phyloP scores from a whole-genome alignment of 805 yeast genomes.

The Clavispora phyllophila region DNA sequence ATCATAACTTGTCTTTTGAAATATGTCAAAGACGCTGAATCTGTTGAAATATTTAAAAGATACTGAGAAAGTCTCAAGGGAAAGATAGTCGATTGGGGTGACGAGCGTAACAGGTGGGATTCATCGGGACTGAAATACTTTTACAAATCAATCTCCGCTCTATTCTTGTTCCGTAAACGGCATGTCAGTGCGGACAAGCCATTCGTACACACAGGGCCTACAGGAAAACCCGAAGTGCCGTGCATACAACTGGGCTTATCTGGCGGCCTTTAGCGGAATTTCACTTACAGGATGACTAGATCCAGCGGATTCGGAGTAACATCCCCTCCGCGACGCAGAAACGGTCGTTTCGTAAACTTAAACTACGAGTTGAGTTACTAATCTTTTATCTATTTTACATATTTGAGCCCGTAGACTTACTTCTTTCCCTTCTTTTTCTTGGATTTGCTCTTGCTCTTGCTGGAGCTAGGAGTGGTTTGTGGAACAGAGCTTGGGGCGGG shows the following conservation, averaged over 20 bases:
- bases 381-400: background rate
- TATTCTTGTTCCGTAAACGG: background rate
- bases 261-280: background rate
- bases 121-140: background rate
- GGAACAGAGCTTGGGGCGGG: slow-evolving; percentile 18
- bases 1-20: slow-evolving; percentile 13
- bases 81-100: background rate
- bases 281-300: background rate
- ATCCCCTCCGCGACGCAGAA: background rate
- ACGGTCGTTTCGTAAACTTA: background rate
- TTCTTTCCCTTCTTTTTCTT: slow-evolving; percentile 17
- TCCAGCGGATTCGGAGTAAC: background rate
- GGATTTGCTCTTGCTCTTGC: slow-evolving; percentile 17
- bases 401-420: slow-evolving; percentile 1
- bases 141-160: background rate
- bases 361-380: no score
- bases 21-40: slow-evolving; percentile 3
- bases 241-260: background rate
- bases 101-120: background rate
- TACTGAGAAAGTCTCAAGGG: background rate
- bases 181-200: background rate
- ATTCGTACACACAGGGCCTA: background rate
- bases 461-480: slow-evolving; percentile 18
- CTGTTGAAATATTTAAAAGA: background rate
- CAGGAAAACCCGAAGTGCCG: background rate